Percentiles rank a stretch among this genome's conserved stretches.
phyloP scores from a whole-genome alignment of 1,139 yeast genomes.

The Yamadazyma dushanensis region DNA sequence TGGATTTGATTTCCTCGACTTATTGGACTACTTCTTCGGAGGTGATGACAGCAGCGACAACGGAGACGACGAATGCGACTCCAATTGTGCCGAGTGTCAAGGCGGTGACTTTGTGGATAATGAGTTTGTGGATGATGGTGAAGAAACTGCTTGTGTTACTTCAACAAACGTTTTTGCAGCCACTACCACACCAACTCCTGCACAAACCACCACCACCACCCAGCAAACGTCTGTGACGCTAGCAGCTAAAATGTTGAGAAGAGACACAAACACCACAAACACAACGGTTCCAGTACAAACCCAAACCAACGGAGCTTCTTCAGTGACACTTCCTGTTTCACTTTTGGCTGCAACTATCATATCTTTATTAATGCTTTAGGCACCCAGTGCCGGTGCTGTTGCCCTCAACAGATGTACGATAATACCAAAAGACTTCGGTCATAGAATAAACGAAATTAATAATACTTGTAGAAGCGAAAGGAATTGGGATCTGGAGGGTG shows the following conservation, averaged over 20 bases:
- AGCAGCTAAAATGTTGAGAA: too few species aligned
- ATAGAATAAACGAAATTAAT: too few species aligned
- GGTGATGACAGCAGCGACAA: slow-evolving; percentile 18
- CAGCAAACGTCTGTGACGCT: too few species aligned
- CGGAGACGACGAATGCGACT: slow-evolving; percentile 18
- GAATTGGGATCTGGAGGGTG: too few species aligned
- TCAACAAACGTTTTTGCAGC: slow-evolving; percentile 10
- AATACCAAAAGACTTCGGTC: slow-evolving; percentile 1
- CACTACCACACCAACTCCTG: slow-evolving; percentile 8
- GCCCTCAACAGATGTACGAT: slow-evolving; percentile 2
- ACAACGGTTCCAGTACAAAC: slow-evolving; percentile 1
- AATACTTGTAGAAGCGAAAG: too few species aligned
- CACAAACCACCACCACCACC: slow-evolving; percentile 10
- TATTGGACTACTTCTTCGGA: slow-evolving; percentile 18
- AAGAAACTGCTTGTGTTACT: slow-evolving; percentile 12
- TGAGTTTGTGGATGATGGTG: slow-evolving; percentile 16
- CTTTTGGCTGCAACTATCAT: not conserved
- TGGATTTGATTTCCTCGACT: slow-evolving; percentile 16
- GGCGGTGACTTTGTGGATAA: slow-evolving; percentile 11
- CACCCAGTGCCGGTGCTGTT: slow-evolving; percentile 12
- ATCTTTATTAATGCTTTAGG: slow-evolving; percentile 3
- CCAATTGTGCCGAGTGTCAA: slow-evolving; percentile 17
- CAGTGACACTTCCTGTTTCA: not conserved
- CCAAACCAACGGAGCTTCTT: slow-evolving; percentile 1
- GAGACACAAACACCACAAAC: slow-evolving; percentile 9